Base-by-base conservation (phyloP, 2,329 filamentous ascomycete genomes). In the Aciculosporium take region DNA sequence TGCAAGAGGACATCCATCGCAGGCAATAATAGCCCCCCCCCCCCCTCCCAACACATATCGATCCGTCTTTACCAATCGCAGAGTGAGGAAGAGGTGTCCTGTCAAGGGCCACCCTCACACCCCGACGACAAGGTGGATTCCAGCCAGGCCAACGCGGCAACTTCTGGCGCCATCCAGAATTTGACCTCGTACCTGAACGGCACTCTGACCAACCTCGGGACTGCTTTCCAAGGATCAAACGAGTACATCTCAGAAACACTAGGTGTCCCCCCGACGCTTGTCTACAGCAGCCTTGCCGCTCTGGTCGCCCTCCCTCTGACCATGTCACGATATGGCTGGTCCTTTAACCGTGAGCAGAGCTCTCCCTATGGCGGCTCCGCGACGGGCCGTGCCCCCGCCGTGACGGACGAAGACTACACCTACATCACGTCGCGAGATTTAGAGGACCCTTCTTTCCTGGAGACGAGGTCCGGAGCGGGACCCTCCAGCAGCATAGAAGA, bases 381-480 rank as follows among this genome's bases (percentile, higher is more conserved):
- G 45, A 58, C 63, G 29, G 65, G 64, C 35, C 65, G 68, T 32
- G 61, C 69, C 8, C 73, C 77, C 25, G 70, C 77, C 48, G 78
- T 88, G 45, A 82, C 76, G 51, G 81, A 86, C 50, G 74, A 80
- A 27, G 83, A 88, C 63, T 89, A 79, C 59, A 81, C 76, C 56
- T 88, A 89, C 65, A 87, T 88, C 55, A 86, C 82, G n/a, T 78
- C 79, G 23, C 76, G 84, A 52, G 82, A 88, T 53, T 59, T 87
- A 30, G 68, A 74, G 45, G 60, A 65, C 28, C 58, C 59, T 21
- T 59, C 55, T 45, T 50, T 56, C 48, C 9, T 31, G 12, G 34
- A 29, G 33, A 28, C 33, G 20, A 23, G 30, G 32, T 28, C 37
- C 7, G 35, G n/a, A 17, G 32, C 34, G 8, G 35, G 20, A 10